A percentile compares a stretch with the other conserved stretches of the same genome.
These are phyloP conservation scores for Nigrospora oryzae DNA, from an alignment of 2,329 filamentous ascomycete genomes.

Conservation along the genomic window DNA sequence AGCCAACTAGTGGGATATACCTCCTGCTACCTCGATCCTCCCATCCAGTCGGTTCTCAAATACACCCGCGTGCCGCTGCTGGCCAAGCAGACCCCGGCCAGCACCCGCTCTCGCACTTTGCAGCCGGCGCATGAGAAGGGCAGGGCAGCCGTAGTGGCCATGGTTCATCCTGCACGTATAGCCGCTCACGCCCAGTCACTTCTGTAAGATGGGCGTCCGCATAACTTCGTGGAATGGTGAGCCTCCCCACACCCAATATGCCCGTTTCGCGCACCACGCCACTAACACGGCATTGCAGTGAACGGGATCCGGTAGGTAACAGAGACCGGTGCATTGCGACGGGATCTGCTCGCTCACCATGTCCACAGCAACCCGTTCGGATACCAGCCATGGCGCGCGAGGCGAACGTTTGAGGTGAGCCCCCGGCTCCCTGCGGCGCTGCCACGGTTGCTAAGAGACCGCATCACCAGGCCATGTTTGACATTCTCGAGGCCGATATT, in stretches of 20 bases:
- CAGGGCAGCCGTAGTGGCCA: no score
- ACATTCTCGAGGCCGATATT: conserved; percentile 85
- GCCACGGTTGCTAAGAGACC: conserved; percentile 2
- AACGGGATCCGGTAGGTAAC: conserved; percentile 63
- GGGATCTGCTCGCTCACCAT: conserved; percentile 4
- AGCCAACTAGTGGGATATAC: no score
- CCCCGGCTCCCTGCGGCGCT: neutral
- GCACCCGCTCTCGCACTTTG: no score
- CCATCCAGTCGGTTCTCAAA: no score
- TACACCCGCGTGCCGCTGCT: no score
- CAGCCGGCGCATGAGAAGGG: no score
- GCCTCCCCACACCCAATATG: conserved; percentile 10
- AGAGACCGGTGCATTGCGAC: no score
- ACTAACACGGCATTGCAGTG: conserved; percentile 38
- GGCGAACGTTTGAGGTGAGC: conserved; percentile 58
- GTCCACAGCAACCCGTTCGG: conserved; percentile 63
- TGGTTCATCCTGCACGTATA: no score
- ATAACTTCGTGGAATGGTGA: conserved; percentile 84
- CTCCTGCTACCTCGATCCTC: no score
- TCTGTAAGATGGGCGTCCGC: conserved; percentile 56
- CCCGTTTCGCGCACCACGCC: neutral
- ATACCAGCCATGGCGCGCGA: conserved; percentile 76
- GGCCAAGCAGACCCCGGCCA: no score
- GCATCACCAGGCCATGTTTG: conserved; percentile 70
- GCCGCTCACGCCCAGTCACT: no score